Percentiles rank a stretch among this genome's conserved stretches.
These are phyloP conservation scores for Starmera amethionina DNA, from an alignment of 805 yeast species.

Conservation along the genomic window DNA sequence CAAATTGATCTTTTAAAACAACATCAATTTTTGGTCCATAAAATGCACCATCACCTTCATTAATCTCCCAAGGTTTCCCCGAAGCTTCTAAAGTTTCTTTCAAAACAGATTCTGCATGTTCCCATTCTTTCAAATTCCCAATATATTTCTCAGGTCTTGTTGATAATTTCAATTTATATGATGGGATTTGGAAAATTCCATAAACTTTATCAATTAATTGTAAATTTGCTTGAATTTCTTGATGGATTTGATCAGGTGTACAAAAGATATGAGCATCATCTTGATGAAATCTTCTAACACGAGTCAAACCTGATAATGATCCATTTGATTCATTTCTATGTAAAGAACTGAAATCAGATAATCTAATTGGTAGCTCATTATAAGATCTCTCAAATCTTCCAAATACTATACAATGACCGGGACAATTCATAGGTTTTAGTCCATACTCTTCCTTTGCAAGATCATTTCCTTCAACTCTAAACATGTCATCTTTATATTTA, in stretches of 20 bases:
- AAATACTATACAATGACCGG: slow-evolving; percentile 87
- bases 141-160: slow-evolving; percentile 81
- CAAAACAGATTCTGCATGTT: slow-evolving; percentile 65
- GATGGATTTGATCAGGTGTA: slow-evolving; percentile 59
- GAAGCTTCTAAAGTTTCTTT: slow-evolving; percentile 44
- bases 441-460: slow-evolving; percentile 49
- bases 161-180: slow-evolving; percentile 59
- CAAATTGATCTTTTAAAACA: slow-evolving; percentile 66
- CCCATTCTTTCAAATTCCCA: slow-evolving; percentile 75
- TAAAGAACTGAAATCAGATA: slow-evolving; percentile 82
- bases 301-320: slow-evolving; percentile 82
- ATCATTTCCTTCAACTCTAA: slow-evolving; percentile 58
- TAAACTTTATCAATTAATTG: slow-evolving; percentile 70
- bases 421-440: slow-evolving; percentile 92
- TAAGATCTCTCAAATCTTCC: slow-evolving; percentile 68
- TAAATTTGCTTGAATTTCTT: slow-evolving; percentile 66
- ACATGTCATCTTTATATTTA: slow-evolving; percentile 92
- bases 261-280: slow-evolving; percentile 98
- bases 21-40: slow-evolving; percentile 97
- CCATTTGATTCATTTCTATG: slow-evolving; percentile 96
- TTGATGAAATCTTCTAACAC: slow-evolving; percentile 93
- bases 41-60: slow-evolving; percentile 92
- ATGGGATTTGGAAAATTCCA: slow-evolving; percentile 34
- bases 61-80: slow-evolving; percentile 54
- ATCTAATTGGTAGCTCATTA: slow-evolving; percentile 77